Percentiles rank a stretch among this genome's conserved stretches.
Evolutionary conservation across 2,329 filamentous ascomycete genomes (phyloP).

Genomic region (Phoma herbarum): DNA sequence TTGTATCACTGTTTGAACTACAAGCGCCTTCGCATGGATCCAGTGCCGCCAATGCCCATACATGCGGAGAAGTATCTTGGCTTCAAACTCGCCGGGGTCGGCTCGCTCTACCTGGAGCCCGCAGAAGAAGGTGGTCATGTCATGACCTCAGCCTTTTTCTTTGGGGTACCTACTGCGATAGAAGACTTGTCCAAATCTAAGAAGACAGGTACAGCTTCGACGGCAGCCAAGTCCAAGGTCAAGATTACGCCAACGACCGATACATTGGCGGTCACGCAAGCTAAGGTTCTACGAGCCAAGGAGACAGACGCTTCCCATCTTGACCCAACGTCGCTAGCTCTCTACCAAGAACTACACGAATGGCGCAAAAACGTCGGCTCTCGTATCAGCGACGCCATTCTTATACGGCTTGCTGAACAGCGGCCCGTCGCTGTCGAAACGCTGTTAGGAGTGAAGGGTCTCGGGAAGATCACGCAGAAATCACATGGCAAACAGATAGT

Average conservation of each 20-base stretch:
- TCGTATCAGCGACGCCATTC: constrained; percentile 32
- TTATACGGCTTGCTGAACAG: constrained; percentile 35
- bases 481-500: constrained; percentile 42
- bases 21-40: constrained; percentile 61
- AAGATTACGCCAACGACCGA: not conserved
- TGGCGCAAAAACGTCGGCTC: constrained; percentile 34
- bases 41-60: constrained; percentile 35
- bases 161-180: constrained; percentile 22
- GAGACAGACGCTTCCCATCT: constrained; percentile 7
- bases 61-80: constrained; percentile 41
- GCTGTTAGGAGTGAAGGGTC: constrained; percentile 37
- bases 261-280: not conserved
- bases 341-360: constrained; percentile 30
- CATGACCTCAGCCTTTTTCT: constrained; percentile 37
- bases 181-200: constrained; percentile 1
- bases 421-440: constrained; percentile 31
- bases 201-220: not conserved
- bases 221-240: not conserved
- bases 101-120: constrained; percentile 34
- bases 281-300: not conserved
- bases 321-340: constrained; percentile 24
- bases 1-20: constrained; percentile 77
- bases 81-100: constrained; percentile 20
- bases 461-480: constrained; percentile 31
- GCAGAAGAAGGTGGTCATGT: constrained; percentile 27